Evolutionary conservation across 2,329 filamentous ascomycete genomes (phyloP), one percentile per base, ranked within the genome.

Genomic region (Coniochaeta sp.): DNA sequence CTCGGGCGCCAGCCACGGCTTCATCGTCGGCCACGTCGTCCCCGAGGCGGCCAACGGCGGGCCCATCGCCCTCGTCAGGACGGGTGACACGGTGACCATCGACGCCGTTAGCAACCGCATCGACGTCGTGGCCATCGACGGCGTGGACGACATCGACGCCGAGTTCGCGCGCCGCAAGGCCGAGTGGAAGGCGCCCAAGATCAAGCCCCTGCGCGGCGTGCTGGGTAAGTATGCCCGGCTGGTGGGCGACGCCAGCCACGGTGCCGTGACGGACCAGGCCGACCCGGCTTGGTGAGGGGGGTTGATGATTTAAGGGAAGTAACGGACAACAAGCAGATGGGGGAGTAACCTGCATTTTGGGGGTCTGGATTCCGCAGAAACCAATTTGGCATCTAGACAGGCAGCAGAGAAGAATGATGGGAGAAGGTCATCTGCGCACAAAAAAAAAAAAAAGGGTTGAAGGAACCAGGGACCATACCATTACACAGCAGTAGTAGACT

Each of bases 21-120:
- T 96, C 73, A 95, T 96, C 69, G 91, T 98, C 17, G 93, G 93
- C 0, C 93, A 97, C 69, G 91, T 97, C 16, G 89, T 90, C 2
- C 93, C 93, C 2, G 93, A 98, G 74, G 93, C 93, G 0, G 91
- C 90, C 1, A 88, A 89, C 1, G 93, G 93, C 17, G 93, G 93
- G 0, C 93, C 93, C 0, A 92, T 98, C 69, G 93, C 89, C 0
- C 77, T 96, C 6, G 90, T 97, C 2, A 72, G 78, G 66, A 83
- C 96, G 67, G 93, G 91, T 1, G 93, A 98, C 73, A 74, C 84
- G 28, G 86, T 98, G 58, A 92, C 89, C 3, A 97, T 98, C 68
- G 90, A 95, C 71, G 92, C 93, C 0, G 86, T 90, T 66, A 85
- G 77, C 38, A 96, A 96, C 71, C 84, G 83, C 61, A 91, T 97